Conservation (phyloP, 2,329 filamentous ascomycete species). For the Aspergillus amoenus region DNA sequence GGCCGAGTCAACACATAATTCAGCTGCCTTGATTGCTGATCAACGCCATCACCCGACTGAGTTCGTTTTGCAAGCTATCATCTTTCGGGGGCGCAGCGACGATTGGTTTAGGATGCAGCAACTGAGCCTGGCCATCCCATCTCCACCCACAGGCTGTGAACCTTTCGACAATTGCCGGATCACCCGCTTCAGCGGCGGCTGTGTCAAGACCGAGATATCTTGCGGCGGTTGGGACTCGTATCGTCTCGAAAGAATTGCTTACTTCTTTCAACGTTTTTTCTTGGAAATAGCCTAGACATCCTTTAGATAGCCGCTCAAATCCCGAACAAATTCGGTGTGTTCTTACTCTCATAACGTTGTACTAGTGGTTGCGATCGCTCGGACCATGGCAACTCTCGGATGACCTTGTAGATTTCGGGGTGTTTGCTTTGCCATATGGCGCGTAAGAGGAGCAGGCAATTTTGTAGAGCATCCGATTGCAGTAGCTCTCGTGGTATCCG, state of each 20-base stretch:
- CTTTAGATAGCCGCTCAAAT: neutral
- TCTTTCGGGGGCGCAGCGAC: slow-evolving; percentile 15
- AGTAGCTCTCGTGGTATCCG: slow-evolving; percentile 35
- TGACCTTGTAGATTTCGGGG: slow-evolving; percentile 34
- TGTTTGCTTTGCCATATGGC: slow-evolving; percentile 41
- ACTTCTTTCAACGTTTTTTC: slow-evolving; percentile 39
- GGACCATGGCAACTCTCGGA: slow-evolving; percentile 37
- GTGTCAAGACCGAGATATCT: slow-evolving; percentile 37
- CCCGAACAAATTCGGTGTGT: neutral
- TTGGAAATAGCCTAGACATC: slow-evolving; percentile 35
- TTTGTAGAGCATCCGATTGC: slow-evolving; percentile 33
- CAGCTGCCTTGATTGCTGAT: slow-evolving; percentile 29
- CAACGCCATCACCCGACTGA: slow-evolving; percentile 35
- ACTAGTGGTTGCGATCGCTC: slow-evolving; percentile 31
- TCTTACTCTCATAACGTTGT: slow-evolving; percentile 37
- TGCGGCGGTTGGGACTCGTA: slow-evolving; percentile 36
- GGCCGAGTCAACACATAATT: slow-evolving; percentile 1
- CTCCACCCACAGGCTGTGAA: slow-evolving; percentile 39
- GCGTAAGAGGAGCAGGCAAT: slow-evolving; percentile 35
- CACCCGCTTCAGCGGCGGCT: slow-evolving; percentile 24
- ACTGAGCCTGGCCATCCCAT: slow-evolving; percentile 34
- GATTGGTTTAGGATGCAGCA: slow-evolving; percentile 37
- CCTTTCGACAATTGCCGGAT: slow-evolving; percentile 30
- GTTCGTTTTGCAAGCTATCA: slow-evolving; percentile 23
- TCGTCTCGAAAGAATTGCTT: slow-evolving; percentile 41